Conservation (phyloP, 441 rosid species). For the Gossypium gossypioides region DNA sequence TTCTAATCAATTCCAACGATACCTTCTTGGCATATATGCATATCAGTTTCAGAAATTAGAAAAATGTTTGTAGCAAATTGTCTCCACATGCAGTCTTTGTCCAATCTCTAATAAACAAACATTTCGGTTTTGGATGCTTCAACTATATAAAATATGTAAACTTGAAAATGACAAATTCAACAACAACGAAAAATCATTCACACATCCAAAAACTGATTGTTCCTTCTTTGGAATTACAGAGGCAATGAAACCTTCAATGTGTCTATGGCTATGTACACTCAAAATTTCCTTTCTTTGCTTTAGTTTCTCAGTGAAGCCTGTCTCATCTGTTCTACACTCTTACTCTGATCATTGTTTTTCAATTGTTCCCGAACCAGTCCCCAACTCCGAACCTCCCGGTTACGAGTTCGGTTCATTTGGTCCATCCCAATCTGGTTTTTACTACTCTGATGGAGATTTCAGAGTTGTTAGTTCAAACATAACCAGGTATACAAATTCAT, state of each 20-base stretch:
- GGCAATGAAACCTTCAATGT: slow-evolving; percentile 9
- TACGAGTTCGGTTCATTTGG: not conserved
- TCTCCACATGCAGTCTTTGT: not conserved
- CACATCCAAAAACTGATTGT: not conserved
- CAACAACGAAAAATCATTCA: not conserved
- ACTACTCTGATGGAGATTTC: slow-evolving; percentile 7
- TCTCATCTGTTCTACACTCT: not conserved
- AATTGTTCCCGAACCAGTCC: slow-evolving; percentile 6
- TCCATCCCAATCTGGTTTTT: slow-evolving; percentile 10
- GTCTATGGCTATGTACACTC: not conserved
- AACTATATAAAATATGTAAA: not conserved
- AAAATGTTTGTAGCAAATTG: too few relatives aligned
- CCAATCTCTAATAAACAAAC: not conserved
- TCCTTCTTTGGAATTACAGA: not conserved
- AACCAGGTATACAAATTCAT: not conserved
- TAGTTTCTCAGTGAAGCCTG: not conserved
- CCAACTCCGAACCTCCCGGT: not conserved
- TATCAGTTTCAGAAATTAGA: too few relatives aligned
- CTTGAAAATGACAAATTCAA: not conserved
- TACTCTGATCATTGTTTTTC: slow-evolving; percentile 22
- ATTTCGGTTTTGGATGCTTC: not conserved
- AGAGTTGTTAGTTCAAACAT: slow-evolving; percentile 8
- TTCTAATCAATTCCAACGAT: too few relatives aligned
- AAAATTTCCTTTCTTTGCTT: not conserved
- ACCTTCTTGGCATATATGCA: too few relatives aligned